A percentile compares a stretch with the other conserved stretches of the same genome.
These are phyloP conservation scores for Ochromonas danica DNA, from an alignment of 108 stramenopile species.

Conservation along the genomic window DNA sequence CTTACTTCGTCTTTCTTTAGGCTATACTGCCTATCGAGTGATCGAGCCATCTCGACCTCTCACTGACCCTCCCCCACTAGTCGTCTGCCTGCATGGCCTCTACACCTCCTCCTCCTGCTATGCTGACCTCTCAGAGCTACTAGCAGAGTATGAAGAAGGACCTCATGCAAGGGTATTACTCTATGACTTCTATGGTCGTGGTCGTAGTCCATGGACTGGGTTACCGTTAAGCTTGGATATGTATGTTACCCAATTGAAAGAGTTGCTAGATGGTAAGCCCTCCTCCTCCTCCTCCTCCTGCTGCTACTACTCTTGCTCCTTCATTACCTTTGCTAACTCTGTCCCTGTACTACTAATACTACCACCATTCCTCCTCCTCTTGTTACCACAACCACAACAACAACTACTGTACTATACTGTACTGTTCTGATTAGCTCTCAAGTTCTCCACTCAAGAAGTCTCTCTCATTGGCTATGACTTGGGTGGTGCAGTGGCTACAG, in stretches of 20 bases:
- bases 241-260: background rate
- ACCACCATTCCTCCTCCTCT: too few species aligned
- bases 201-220: background rate
- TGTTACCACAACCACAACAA: too few species aligned
- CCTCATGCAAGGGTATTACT: background rate
- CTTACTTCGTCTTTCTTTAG: background rate
- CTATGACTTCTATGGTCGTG: constrained; percentile 18
- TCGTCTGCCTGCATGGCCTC: constrained; percentile 5
- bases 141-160: background rate
- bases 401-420: too few species aligned
- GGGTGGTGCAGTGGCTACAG: constrained; percentile 18
- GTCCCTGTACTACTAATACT: too few species aligned
- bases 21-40: background rate
- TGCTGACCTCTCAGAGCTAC: background rate
- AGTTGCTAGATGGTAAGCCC: constrained; percentile 22
- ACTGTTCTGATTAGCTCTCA: background rate
- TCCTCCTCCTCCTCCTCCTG: too few species aligned
- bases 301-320: too few species aligned
- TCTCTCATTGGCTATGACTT: background rate
- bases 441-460: background rate
- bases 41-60: background rate
- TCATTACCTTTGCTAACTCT: too few species aligned
- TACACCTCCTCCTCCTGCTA: background rate
- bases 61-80: background rate
- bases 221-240: background rate